phyloP scores from a whole-genome alignment of 768 basidiomycete species.

The Russula abietina region DNA sequence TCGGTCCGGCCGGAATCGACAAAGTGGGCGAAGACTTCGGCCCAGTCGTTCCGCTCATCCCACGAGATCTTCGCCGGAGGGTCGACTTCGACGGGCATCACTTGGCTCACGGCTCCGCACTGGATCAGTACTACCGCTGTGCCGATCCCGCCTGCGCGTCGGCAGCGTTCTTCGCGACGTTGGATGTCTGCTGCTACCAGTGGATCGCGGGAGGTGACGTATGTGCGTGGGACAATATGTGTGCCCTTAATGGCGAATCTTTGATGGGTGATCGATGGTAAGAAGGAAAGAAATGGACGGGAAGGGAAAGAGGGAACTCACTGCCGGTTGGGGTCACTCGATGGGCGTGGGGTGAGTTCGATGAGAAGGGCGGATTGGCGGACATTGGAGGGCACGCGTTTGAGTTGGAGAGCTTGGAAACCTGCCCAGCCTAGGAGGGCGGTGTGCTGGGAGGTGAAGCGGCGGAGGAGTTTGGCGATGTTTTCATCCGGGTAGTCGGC shows the following conservation, averaged over 20 bases:
- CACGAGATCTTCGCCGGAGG: slow-evolving; percentile 69
- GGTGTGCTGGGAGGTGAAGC: slow-evolving; percentile 72
- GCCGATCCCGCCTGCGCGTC: slow-evolving; percentile 69
- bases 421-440: slow-evolving; percentile 73
- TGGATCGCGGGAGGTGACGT: slow-evolving; percentile 59
- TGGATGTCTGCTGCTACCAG: slow-evolving; percentile 71
- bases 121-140: slow-evolving; percentile 70
- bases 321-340: slow-evolving; percentile 59
- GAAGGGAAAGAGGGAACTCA: slow-evolving; percentile 33
- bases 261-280: not conserved
- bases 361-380: slow-evolving; percentile 71
- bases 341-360: slow-evolving; percentile 52
- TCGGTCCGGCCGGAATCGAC: slow-evolving; percentile 67
- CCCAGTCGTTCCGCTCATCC: slow-evolving; percentile 73
- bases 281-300: not conserved
- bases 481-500: slow-evolving; percentile 53
- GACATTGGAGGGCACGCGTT: slow-evolving; percentile 71
- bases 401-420: slow-evolving; percentile 79
- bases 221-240: slow-evolving; percentile 64
- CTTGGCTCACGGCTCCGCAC: slow-evolving; percentile 63
- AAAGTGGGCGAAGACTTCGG: slow-evolving; percentile 59
- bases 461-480: slow-evolving; percentile 65
- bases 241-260: slow-evolving; percentile 67
- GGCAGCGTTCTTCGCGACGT: slow-evolving; percentile 73
- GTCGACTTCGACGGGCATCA: slow-evolving; percentile 85